Percentiles rank a stretch among this genome's conserved stretches.
These are phyloP conservation scores for Phaeosphaeriaceae sp. DNA, from an alignment of 2,329 filamentous ascomycete species.

Conservation along the genomic window DNA sequence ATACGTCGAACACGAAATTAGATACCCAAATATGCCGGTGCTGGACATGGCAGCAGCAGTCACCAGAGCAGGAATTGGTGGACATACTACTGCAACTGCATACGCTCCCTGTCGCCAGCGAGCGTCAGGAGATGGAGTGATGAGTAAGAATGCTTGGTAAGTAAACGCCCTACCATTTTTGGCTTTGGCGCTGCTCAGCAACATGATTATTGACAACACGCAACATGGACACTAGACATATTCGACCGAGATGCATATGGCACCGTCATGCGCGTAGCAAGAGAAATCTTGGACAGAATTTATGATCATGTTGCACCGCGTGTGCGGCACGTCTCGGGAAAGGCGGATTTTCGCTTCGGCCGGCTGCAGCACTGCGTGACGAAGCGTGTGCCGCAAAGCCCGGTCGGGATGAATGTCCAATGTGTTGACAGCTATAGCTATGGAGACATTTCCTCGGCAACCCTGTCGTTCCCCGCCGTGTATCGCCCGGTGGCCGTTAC, in stretches of 20 bases:
- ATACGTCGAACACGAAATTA: conserved; percentile 7
- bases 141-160: conserved; percentile 27
- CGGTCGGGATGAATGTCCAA: neutral
- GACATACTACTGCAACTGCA: conserved; percentile 5
- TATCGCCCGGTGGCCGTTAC: neutral
- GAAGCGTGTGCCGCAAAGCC: too few relatives aligned
- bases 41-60: neutral
- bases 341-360: neutral
- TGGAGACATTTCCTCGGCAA: neutral
- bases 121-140: conserved; percentile 7
- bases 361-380: conserved; percentile 2
- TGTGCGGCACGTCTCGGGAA: conserved; percentile 4
- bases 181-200: neutral
- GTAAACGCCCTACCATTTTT: neutral
- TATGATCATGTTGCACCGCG: neutral
- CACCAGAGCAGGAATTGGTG: conserved; percentile 1
- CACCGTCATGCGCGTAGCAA: neutral
- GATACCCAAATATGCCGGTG: conserved; percentile 4
- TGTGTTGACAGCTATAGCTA: neutral
- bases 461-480: neutral
- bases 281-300: neutral
- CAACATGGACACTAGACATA: neutral
- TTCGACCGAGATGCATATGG: neutral
- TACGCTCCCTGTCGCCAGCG: conserved; percentile 6
- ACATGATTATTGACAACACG: neutral